Conservation (phyloP, 2,329 filamentous ascomycete species). For the Aureobasidium zeae region DNA sequence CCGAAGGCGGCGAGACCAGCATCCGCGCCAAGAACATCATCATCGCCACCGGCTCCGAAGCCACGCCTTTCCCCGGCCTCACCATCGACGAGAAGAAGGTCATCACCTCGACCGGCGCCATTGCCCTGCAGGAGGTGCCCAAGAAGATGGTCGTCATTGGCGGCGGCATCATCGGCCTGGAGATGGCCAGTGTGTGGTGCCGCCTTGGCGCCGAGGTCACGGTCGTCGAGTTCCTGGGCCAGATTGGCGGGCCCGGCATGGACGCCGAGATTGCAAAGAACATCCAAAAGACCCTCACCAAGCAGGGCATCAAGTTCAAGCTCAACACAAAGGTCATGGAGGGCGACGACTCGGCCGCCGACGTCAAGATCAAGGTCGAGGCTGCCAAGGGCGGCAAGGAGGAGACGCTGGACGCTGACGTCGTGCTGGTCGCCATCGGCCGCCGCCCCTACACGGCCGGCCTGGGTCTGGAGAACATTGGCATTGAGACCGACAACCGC, state of each 20-base stretch:
- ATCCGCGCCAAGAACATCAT: conserved; percentile 93
- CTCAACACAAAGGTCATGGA: conserved; percentile 87
- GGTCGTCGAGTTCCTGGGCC: conserved; percentile 89
- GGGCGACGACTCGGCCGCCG: conserved; percentile 70
- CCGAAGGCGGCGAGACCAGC: conserved; percentile 83
- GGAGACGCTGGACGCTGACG: conserved; percentile 88
- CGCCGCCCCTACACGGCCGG: conserved; percentile 89
- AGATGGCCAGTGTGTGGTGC: conserved; percentile 98
- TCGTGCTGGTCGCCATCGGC: conserved; percentile 93
- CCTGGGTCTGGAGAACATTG: conserved; percentile 87
- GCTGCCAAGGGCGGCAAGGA: conserved; percentile 93
- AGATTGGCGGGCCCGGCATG: conserved; percentile 98
- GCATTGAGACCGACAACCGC: conserved; percentile 82
- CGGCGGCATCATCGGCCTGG: conserved; percentile 95
- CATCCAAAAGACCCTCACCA: conserved; percentile 83
- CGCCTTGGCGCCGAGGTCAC: conserved; percentile 89
- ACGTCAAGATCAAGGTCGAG: conserved; percentile 75
- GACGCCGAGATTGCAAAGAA: conserved; percentile 86
- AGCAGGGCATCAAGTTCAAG: conserved; percentile 98
- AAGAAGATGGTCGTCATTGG: conserved; percentile 97
- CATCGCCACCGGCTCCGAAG: conserved; percentile 91
- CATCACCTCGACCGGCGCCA: conserved; percentile 89
- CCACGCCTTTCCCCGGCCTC: conserved; percentile 91
- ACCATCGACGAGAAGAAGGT: conserved; percentile 97
- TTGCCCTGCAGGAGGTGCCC: conserved; percentile 80